Evolutionary conservation across 805 yeast genomes (phyloP).

Genomic region (Zygoascus tannicola): DNA sequence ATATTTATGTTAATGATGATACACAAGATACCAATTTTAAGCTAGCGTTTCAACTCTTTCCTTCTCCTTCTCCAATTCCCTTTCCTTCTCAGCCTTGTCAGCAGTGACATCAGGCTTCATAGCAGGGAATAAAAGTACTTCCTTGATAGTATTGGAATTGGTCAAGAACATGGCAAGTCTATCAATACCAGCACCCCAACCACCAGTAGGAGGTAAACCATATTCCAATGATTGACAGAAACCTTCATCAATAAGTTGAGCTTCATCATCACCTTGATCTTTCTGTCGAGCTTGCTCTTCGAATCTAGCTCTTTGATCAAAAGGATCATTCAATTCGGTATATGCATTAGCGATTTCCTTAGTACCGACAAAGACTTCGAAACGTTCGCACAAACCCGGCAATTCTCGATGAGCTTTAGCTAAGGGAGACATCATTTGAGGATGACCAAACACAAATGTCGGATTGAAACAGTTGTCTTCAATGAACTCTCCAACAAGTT

Average conservation of each 20-base stretch:
- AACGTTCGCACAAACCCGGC: constrained; percentile 96
- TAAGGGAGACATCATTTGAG: constrained; percentile 99
- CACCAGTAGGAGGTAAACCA: constrained; percentile 99
- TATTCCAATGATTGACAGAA: constrained; percentile 97
- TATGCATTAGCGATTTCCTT: constrained; percentile 97
- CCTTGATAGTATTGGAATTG: constrained; percentile 92
- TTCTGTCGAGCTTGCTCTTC: constrained; percentile 99
- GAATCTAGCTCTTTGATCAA: constrained; percentile 93
- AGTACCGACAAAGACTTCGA: constrained; percentile 96
- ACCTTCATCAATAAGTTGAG: constrained; percentile 90
- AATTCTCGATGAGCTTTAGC: constrained; percentile 89
- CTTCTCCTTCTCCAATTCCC: constrained; percentile 3
- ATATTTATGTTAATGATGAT: too few relatives aligned
- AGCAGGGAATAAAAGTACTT: constrained; percentile 95
- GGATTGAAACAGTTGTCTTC: constrained; percentile 95
- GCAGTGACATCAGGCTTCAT: constrained; percentile 78
- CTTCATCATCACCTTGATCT: constrained; percentile 98
- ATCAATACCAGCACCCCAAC: constrained; percentile 99
- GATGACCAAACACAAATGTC: constrained; percentile 96
- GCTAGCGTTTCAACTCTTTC: too few relatives aligned
- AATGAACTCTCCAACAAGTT: constrained; percentile 83
- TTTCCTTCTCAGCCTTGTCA: constrained; percentile 9
- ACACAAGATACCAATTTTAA: too few relatives aligned
- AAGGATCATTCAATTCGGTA: constrained; percentile 98
- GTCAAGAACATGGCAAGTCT: constrained; percentile 97